Base-by-base conservation (phyloP, 805 yeast genomes). In the Ogataea zsoltii region DNA sequence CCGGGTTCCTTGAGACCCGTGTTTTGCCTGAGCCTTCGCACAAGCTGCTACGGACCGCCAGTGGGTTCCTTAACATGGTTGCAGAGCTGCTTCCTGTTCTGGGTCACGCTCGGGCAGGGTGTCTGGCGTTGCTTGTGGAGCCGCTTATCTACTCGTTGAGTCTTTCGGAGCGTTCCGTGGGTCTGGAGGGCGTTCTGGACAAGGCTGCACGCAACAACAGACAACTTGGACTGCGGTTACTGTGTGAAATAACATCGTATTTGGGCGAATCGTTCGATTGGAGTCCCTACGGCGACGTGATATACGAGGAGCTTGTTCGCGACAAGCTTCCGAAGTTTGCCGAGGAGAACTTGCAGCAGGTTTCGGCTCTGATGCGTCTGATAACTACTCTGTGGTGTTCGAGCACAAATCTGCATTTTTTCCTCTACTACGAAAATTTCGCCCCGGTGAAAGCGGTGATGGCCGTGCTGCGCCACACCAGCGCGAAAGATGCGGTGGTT, bases 261-360 rank as follows among this genome's bases (percentile, higher is more conserved):
- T 61, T 87, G 33, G 83, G 82, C 7, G 74, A 70, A 0, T 48
- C 42, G 4, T 72, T 71, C 42, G 63, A 76, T 29, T 90, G 97
- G 96, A 50, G 58, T 5, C 67, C 69, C 7, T 74, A 74, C 50
- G 72, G 78, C 15, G 68, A 69, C 12, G 54, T 65, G 2, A 76
- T 94, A 11, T 85, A 77, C 57, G 60, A 65, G 3, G 60, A 69
- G 18, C 70, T 89, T 17, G 69, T 92, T 12, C 56, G 62, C 16
- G 90, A 96, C 7, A 77, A 95, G 57, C 70, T 94, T 54, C 70
- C 49, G 1, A 69, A 74, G 11, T 92, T 92, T 63, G 84, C 84
- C 3, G 75, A 68, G 33, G 96, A 86, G 56, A 94, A 92, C 61
- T 69, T 85, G 26, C 95, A 89, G 59, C 89, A 85, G 56, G 83